These are phyloP conservation scores for Nematodospora valgi DNA, from an alignment of 805 yeast species.

Conservation along the genomic window DNA sequence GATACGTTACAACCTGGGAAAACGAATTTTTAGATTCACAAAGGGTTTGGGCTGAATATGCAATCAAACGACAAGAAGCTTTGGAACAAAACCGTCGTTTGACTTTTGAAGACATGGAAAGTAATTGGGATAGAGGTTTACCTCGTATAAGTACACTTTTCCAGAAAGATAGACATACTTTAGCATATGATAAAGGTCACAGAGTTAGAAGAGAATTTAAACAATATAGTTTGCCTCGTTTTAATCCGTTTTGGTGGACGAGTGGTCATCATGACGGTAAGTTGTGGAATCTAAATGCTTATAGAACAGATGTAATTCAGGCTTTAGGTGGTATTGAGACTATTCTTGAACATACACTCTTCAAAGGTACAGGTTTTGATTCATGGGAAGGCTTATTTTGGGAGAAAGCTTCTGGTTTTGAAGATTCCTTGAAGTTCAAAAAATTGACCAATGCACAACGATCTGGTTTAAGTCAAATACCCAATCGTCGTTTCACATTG, in stretches of 20 bases:
- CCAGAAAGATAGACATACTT: conserved; percentile 90
- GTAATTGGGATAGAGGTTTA: conserved; percentile 93
- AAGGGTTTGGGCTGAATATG: conserved; percentile 97
- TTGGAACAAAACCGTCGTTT: conserved; percentile 78
- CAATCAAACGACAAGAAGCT: conserved; percentile 85
- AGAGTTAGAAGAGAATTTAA: conserved; percentile 77
- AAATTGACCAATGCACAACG: conserved; percentile 97
- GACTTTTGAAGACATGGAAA: conserved; percentile 91
- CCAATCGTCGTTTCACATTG: conserved; percentile 91
- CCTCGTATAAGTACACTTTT: conserved; percentile 94
- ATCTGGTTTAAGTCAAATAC: conserved; percentile 95
- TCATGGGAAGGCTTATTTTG: conserved; percentile 99
- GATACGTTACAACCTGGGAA: conserved; percentile 95
- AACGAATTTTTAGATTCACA: conserved; percentile 92
- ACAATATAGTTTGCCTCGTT: conserved; percentile 65
- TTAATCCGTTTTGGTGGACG: conserved; percentile 97
- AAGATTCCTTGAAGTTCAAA: conserved; percentile 90
- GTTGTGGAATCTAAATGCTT: conserved; percentile 89
- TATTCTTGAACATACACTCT: conserved; percentile 88
- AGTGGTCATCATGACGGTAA: conserved; percentile 91
- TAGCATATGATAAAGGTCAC: conserved; percentile 94
- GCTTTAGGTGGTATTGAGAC: conserved; percentile 97
- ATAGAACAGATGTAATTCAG: conserved; percentile 93
- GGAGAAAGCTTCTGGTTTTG: conserved; percentile 98
- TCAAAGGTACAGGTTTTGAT: conserved; percentile 95